phyloP scores from a whole-genome alignment of 192 early-diverging fungal genomes.

The Chytriomyces confervae region DNA sequence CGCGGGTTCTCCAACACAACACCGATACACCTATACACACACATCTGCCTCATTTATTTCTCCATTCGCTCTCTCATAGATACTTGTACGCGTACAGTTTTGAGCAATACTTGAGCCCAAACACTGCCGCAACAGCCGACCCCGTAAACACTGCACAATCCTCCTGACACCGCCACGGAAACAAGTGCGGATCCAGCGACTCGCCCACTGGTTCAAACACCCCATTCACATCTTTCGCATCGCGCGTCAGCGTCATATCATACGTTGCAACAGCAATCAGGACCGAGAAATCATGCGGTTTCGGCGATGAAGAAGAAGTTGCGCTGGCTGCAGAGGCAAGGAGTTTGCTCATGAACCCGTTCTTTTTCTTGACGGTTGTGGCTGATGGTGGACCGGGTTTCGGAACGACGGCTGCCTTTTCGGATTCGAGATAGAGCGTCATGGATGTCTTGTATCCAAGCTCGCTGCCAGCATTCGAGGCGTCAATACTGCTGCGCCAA shows the following conservation, averaged over 20 bases:
- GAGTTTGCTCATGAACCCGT: neutral
- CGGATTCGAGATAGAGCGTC: neutral
- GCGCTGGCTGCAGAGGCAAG: neutral
- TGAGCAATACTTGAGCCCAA: constrained; percentile 12
- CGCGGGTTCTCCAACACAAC: no score
- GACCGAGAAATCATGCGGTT: neutral
- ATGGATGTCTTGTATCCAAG: neutral
- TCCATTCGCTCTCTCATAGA: no score
- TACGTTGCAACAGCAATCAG: neutral
- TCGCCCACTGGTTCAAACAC: neutral
- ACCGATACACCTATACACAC: no score
- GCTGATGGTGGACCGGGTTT: neutral
- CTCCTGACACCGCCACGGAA: neutral
- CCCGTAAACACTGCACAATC: neutral
- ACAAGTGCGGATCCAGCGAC: neutral
- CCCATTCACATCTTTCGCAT: neutral
- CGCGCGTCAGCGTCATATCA: neutral
- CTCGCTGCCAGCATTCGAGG: neutral
- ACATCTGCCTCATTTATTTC: no score
- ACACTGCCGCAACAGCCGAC: neutral
- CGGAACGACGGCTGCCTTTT: neutral
- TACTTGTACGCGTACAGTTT: no score
- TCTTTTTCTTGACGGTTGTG: neutral
- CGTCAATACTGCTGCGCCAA: neutral
- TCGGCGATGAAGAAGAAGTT: neutral